These are phyloP conservation scores for Tulasnella sp. DNA, from an alignment of 768 basidiomycete genomes.

Conservation along the genomic window DNA sequence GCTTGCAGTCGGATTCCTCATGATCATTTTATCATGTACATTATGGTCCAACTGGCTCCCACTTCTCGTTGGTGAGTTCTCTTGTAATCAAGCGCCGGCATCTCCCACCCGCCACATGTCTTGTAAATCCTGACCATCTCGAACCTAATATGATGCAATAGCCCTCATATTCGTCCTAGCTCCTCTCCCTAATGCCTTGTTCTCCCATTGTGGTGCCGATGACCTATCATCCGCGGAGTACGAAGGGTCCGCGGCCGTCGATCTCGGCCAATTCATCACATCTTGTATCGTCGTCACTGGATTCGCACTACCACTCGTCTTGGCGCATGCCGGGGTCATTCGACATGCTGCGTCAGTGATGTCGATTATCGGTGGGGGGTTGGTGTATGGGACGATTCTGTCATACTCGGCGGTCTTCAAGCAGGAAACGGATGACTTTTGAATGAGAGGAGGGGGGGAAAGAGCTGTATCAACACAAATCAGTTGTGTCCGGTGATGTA, in stretches of 20 bases:
- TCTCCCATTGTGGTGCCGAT: conserved; percentile 80
- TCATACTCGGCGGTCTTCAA: conserved; percentile 77
- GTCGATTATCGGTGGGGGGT: conserved; percentile 92
- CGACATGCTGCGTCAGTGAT: conserved; percentile 74
- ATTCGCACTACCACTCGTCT: conserved; percentile 81
- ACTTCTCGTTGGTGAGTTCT: conserved; percentile 74
- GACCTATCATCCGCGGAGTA: conserved; percentile 68
- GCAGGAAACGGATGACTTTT: conserved; percentile 73
- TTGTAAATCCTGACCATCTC: no score
- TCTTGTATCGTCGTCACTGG: conserved; percentile 84
- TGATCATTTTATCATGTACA: conserved; percentile 95
- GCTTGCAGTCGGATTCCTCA: conserved; percentile 91
- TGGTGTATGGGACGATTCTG: conserved; percentile 82
- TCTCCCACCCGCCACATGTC: neutral
- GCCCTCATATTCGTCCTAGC: conserved; percentile 92
- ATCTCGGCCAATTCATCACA: conserved; percentile 92
- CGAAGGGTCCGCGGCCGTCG: conserved; percentile 56
- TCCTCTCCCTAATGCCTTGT: conserved; percentile 88
- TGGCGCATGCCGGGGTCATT: conserved; percentile 87
- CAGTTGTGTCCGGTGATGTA: no score
- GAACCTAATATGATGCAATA: no score
- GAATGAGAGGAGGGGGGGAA: conserved; percentile 22
- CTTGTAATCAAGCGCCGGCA: neutral
- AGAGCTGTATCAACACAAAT: no score
- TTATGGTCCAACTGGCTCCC: conserved; percentile 96